These are phyloP conservation scores for Phytophthora cryptogea DNA, from an alignment of 352 stramenopile species.

Conservation along the genomic window DNA sequence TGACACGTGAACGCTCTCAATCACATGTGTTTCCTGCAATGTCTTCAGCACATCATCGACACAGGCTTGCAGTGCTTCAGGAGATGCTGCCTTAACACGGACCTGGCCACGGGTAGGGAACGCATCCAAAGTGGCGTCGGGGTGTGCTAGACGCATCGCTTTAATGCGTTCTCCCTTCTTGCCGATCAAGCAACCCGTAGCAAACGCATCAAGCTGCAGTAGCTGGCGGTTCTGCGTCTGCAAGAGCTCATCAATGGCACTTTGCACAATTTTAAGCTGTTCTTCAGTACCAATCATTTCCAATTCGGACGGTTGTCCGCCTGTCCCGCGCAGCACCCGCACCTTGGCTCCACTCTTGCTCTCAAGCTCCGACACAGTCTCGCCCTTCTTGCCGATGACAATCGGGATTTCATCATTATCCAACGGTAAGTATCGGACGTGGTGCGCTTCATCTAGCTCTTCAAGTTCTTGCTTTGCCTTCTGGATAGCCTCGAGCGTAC, in stretches of 20 bases:
- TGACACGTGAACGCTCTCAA: conserved; percentile 63
- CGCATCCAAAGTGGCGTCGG: conserved; percentile 66
- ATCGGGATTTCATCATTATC: conserved; percentile 78
- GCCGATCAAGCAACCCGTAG: conserved; percentile 72
- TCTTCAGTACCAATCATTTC: conserved; percentile 79
- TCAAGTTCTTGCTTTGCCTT: conserved; percentile 66
- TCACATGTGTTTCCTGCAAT: conserved; percentile 62
- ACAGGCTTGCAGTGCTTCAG: conserved; percentile 60
- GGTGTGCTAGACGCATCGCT: conserved; percentile 59
- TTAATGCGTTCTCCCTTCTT: conserved; percentile 87
- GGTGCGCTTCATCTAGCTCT: conserved; percentile 59
- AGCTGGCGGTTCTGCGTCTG: conserved; percentile 82
- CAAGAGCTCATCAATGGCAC: conserved; percentile 60
- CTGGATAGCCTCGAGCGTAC: conserved; percentile 60
- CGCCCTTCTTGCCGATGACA: conserved; percentile 81
- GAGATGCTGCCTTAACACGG: conserved; percentile 63
- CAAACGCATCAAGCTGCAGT: conserved; percentile 74
- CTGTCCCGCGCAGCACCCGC: conserved; percentile 51
- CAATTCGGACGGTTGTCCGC: conserved; percentile 48
- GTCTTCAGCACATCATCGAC: conserved; percentile 67
- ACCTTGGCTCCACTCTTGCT: conserved; percentile 65
- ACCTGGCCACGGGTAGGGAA: conserved; percentile 75
- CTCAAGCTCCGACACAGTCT: conserved; percentile 75
- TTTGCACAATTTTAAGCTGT: conserved; percentile 57
- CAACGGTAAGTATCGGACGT: conserved; percentile 69